Evolutionary conservation across 768 basidiomycete species (phyloP).

Genomic region (Pleurotus pulmonarius): DNA sequence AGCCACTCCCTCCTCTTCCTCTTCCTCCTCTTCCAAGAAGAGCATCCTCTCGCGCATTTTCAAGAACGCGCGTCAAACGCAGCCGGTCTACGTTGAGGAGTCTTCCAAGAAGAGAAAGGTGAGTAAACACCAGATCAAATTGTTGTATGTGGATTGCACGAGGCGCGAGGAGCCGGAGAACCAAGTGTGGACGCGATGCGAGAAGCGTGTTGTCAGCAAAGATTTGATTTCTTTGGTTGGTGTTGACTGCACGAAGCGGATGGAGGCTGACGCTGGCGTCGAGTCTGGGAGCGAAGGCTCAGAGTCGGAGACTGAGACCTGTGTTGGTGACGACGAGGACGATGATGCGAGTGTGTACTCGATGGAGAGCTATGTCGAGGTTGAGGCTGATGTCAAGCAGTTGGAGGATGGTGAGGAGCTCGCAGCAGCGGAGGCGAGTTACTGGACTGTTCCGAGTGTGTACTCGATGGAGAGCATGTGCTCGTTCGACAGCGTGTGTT

Average conservation of each 20-base stretch:
- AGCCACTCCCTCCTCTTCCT: neutral
- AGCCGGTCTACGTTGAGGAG: neutral
- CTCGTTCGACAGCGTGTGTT: neutral
- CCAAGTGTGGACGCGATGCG: neutral
- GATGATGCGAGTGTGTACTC: neutral
- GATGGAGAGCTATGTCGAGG: neutral
- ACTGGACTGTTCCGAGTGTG: neutral
- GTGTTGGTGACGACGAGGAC: neutral
- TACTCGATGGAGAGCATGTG: conserved; percentile 7
- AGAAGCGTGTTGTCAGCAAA: conserved; percentile 4
- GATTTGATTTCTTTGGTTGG: conserved; percentile 1
- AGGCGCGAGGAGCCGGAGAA: neutral
- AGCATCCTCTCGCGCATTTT: neutral
- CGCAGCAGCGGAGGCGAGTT: neutral
- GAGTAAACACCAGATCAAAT: conserved; percentile 3
- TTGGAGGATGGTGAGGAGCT: neutral
- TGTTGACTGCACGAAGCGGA: neutral
- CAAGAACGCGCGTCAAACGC: neutral
- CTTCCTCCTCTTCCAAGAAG: conserved; percentile 3
- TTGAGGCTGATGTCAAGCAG: neutral
- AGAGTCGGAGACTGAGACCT: neutral
- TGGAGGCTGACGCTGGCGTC: conserved; percentile 7
- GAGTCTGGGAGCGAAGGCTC: neutral
- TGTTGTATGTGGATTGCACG: conserved; percentile 1
- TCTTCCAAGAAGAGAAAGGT: neutral